Evolutionary conservation across 768 basidiomycete species (phyloP).

Genomic region (Mycena chlorophos): DNA sequence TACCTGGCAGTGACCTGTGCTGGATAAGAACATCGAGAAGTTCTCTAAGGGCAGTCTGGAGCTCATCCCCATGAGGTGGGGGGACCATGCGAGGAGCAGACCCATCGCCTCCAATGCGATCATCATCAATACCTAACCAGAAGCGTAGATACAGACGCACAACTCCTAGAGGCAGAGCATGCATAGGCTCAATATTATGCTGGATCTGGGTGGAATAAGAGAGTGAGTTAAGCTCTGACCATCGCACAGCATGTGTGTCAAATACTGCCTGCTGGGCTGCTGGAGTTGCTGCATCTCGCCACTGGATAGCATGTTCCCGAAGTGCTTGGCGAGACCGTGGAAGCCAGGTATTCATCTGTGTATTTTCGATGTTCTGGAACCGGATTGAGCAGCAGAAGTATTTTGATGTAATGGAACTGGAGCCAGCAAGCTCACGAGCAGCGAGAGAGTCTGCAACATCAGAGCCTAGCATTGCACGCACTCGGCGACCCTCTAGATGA

Average conservation of each 20-base stretch:
- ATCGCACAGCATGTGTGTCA: neutral
- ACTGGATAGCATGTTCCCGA: neutral
- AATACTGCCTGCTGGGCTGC: neutral
- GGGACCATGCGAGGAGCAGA: neutral
- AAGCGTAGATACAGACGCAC: neutral
- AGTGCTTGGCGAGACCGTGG: neutral
- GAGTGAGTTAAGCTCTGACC: neutral
- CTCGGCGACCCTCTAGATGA: neutral
- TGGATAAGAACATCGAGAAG: neutral
- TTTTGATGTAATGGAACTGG: neutral
- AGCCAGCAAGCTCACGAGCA: neutral
- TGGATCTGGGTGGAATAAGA: neutral
- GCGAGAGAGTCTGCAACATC: neutral
- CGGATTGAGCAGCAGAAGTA: neutral
- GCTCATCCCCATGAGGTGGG: neutral
- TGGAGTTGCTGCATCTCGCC: neutral
- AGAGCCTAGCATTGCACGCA: neutral
- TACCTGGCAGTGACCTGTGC: neutral
- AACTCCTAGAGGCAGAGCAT: neutral
- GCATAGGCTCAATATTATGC: neutral
- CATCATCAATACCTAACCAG: neutral
- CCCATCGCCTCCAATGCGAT: neutral
- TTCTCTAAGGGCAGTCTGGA: neutral
- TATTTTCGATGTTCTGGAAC: neutral
- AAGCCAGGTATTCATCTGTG: neutral